Conservation (phyloP, 345 rosid genomes). For the Lepidium sativum region DNA sequence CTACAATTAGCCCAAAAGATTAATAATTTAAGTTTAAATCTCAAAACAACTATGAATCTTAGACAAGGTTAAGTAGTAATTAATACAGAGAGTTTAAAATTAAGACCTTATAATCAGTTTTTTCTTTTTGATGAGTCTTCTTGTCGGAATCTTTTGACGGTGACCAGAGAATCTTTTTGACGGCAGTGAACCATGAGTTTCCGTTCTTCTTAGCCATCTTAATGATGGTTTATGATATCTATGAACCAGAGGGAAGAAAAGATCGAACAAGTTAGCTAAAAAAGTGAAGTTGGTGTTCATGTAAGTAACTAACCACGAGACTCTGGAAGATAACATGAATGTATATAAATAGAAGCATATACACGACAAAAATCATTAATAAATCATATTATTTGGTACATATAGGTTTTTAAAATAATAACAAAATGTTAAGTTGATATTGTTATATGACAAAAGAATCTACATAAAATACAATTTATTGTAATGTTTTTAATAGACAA, state of each 20-base stretch:
- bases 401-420: too few species aligned
- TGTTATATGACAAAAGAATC: too few species aligned
- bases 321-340: constrained; percentile 7
- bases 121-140: constrained; percentile 47
- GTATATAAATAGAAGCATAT: not conserved
- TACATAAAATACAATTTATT: not conserved
- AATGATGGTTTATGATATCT: not conserved
- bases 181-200: constrained; percentile 65
- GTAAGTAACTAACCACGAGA: constrained; percentile 18
- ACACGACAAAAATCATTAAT: not conserved
- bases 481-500: not conserved
- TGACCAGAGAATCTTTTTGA: constrained; percentile 81
- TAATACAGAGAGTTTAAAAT: not conserved
- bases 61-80: not conserved
- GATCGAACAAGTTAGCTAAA: not conserved
- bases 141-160: constrained; percentile 54
- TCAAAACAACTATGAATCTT: too few species aligned
- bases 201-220: constrained; percentile 67
- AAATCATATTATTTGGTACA: not conserved
- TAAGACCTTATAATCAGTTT: constrained; percentile 54
- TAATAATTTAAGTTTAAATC: not conserved
- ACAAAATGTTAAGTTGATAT: too few species aligned
- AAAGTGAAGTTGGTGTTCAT: constrained; percentile 18
- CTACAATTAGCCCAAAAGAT: constrained; percentile 22
- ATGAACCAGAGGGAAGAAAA: not conserved